phyloP scores from a whole-genome alignment of 1,284 basidiomycete genomes.

The Tilletia setariae region DNA sequence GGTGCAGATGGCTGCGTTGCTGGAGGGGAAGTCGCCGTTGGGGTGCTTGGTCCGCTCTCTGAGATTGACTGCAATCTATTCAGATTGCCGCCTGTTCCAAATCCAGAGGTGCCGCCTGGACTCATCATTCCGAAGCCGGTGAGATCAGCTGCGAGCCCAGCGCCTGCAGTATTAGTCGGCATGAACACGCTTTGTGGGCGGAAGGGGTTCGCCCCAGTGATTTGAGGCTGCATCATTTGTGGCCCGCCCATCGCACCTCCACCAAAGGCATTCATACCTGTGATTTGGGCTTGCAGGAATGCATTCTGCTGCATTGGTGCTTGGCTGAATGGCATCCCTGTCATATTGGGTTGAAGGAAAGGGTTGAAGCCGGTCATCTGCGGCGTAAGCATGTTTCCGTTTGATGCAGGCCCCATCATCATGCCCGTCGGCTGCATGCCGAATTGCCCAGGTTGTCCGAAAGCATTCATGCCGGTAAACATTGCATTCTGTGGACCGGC shows the following conservation, averaged over 20 bases:
- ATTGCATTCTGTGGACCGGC: constrained; percentile 23
- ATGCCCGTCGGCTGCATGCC: constrained; percentile 12
- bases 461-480: not conserved
- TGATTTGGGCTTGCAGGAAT: constrained; percentile 54
- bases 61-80: not conserved
- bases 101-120: not conserved
- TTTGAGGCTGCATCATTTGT: constrained; percentile 68
- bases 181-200: constrained; percentile 52
- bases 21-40: not conserved
- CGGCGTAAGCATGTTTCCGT: constrained; percentile 7
- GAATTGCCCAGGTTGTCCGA: not conserved
- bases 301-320: constrained; percentile 56
- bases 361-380: constrained; percentile 20
- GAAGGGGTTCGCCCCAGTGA: constrained; percentile 74
- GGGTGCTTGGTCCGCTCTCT: not conserved
- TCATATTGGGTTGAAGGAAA: constrained; percentile 37
- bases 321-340: constrained; percentile 27
- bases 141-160: constrained; percentile 21
- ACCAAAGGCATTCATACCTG: constrained; percentile 58
- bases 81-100: constrained; percentile 20
- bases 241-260: constrained; percentile 59
- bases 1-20: not conserved
- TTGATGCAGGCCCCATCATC: not conserved
- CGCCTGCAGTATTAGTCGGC: constrained; percentile 32
- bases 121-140: constrained; percentile 14